Evolutionary conservation across 1,284 basidiomycete species (phyloP), one percentile per base, ranked within the genome.

Genomic region (Somion occarium): DNA sequence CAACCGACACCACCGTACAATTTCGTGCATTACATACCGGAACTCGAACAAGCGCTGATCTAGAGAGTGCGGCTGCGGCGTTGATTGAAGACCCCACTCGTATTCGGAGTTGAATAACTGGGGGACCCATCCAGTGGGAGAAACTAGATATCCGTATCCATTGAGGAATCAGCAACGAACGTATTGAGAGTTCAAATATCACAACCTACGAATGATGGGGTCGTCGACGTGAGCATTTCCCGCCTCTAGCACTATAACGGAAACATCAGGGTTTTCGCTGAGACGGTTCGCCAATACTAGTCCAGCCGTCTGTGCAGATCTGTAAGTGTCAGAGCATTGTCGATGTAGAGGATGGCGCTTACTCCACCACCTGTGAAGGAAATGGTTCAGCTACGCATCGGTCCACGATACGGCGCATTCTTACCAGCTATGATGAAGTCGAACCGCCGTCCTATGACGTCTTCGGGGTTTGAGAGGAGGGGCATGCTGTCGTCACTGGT

Each of bases 401-500:
- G 7, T 9, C 11, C 24, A 26, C 22, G 9, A 23, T 22, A 11
- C 13, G 22, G 22, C 11, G 12, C 12, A 7, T 7, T 34, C 15
- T 34, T 44, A 44, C 45, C 45, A 24, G 37, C 22, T 5, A 47
- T 37, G 22, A 47, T 24, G 25, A 19, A 47, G 19, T 47, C 45
- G 26, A 47, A 47, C 5, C 5, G 5, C 30, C 22, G 7, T 5
- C 22, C 26, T 5, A 20, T 26, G 18, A 47, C 45, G 4, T 47
- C 25, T 7, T 7, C 7, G 15, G 30, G 30, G 15, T 7, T 7
- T 7, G 15, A 34, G 7, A 34, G 7, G 30, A 34, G 30, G 7
- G 30, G 30, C 30, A 34, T 34, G n/a, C n/a, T n/a, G n/a, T n/a
- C n/a, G n/a, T n/a, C n/a, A n/a, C n/a, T n/a, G n/a, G n/a, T n/a